Percentiles rank a stretch among this genome's conserved stretches.
phyloP scores from a whole-genome alignment of 352 stramenopile species.

The Globisporangium carolinianum region DNA sequence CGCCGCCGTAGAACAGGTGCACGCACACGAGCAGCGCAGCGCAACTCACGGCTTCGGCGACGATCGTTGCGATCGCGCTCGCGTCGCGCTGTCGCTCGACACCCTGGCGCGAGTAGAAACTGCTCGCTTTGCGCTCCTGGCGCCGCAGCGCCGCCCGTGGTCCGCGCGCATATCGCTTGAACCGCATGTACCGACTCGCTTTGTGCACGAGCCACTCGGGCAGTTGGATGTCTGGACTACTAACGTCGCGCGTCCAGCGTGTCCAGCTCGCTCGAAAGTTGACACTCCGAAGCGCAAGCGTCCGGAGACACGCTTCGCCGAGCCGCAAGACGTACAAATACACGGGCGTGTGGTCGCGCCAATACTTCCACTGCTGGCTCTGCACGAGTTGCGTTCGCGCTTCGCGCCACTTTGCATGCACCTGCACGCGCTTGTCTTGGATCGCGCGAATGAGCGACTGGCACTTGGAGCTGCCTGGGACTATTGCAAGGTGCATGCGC shows the following conservation, averaged over 20 bases:
- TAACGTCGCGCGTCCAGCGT: constrained; percentile 16
- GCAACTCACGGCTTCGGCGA: constrained; percentile 69
- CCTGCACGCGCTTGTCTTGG: constrained; percentile 54
- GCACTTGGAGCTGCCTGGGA: constrained; percentile 44
- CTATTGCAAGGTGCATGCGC: constrained; percentile 33
- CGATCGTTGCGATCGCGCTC: constrained; percentile 62
- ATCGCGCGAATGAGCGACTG: constrained; percentile 70
- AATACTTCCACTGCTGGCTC: constrained; percentile 58
- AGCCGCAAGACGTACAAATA: constrained; percentile 80
- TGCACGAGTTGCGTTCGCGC: constrained; percentile 43
- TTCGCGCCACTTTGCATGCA: constrained; percentile 64
- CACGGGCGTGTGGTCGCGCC: constrained; percentile 68
- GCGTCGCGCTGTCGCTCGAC: constrained; percentile 52
- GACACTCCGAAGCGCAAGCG: constrained; percentile 66
- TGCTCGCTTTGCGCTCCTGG: constrained; percentile 52
- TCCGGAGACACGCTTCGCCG: constrained; percentile 80
- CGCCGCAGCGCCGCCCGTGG: constrained; percentile 51
- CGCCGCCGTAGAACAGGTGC: constrained; percentile 72
- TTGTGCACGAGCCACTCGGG: constrained; percentile 70
- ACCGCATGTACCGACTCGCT: constrained; percentile 74
- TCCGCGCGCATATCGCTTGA: constrained; percentile 77
- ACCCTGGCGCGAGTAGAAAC: constrained; percentile 74
- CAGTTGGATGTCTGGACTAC: constrained; percentile 10
- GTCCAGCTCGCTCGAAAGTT: constrained; percentile 74
- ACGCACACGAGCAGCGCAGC: constrained; percentile 74